A percentile compares a stretch with the other conserved stretches of the same genome.
Evolutionary conservation across 2,329 filamentous ascomycete species (phyloP).

Genomic region (Chaetomiaceae sp.): DNA sequence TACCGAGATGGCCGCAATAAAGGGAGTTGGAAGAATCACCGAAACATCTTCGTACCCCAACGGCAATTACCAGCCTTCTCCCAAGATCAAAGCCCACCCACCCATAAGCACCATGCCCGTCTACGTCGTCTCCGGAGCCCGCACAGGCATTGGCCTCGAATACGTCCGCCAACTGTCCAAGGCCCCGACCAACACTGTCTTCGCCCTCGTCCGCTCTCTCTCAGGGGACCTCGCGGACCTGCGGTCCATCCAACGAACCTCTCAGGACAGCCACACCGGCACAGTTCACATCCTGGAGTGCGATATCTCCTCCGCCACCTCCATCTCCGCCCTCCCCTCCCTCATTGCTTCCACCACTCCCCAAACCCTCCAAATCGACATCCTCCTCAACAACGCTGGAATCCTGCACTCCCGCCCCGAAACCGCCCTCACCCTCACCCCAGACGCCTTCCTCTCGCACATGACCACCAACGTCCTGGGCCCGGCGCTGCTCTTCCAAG

Average conservation of each 20-base stretch:
- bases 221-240: slow-evolving; percentile 28
- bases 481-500: slow-evolving; percentile 39
- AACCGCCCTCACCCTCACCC: slow-evolving; percentile 33
- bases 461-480: slow-evolving; percentile 44
- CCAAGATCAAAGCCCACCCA: neutral
- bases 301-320: slow-evolving; percentile 18
- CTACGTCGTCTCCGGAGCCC: slow-evolving; percentile 32
- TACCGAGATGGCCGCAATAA: too few relatives aligned
- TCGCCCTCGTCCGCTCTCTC: slow-evolving; percentile 26
- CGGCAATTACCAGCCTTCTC: neutral
- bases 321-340: slow-evolving; percentile 20
- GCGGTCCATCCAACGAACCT: slow-evolving; percentile 8
- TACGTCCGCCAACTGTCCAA: slow-evolving; percentile 30
- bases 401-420: slow-evolving; percentile 37
- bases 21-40: too few relatives aligned
- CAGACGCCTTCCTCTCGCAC: slow-evolving; percentile 33
- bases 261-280: neutral
- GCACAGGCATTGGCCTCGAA: slow-evolving; percentile 30
- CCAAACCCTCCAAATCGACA: slow-evolving; percentile 32
- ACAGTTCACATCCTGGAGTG: slow-evolving; percentile 29
- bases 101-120: slow-evolving; percentile 25
- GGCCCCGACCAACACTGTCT: slow-evolving; percentile 24
- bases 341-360: slow-evolving; percentile 22
- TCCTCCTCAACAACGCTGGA: slow-evolving; percentile 30
- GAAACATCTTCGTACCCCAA: too few relatives aligned